A percentile compares a stretch with the other conserved stretches of the same genome.
These are phyloP conservation scores for Penstemon davidsonii DNA, from an alignment of 257 asterid species.

Conservation along the genomic window DNA sequence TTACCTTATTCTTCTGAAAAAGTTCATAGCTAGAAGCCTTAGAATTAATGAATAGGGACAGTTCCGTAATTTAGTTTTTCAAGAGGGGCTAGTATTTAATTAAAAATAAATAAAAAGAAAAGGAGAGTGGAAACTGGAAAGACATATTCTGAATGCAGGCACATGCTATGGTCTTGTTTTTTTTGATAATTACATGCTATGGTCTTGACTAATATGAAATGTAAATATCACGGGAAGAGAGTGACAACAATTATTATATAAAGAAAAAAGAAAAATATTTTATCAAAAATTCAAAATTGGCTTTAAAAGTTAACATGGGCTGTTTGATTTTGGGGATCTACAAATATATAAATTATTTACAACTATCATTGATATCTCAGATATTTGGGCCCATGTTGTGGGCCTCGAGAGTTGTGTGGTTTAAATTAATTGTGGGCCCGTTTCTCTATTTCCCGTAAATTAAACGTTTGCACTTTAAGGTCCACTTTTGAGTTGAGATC, in stretches of 20 bases:
- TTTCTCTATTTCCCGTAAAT: slow-evolving; percentile 17
- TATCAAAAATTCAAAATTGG: slow-evolving; percentile 8
- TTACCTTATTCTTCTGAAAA: too few species aligned
- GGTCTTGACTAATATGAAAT: slow-evolving; percentile 27
- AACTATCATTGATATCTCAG: slow-evolving; percentile 6
- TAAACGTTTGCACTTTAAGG: slow-evolving; percentile 9
- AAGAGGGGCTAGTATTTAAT: slow-evolving; percentile 21
- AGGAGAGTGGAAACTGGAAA: not conserved
- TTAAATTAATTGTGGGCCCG: slow-evolving; percentile 29
- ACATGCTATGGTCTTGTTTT: slow-evolving; percentile 30
- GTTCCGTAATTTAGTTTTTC: not conserved
- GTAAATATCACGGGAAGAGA: slow-evolving; percentile 15
- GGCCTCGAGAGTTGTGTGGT: slow-evolving; percentile 33
- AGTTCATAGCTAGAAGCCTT: not conserved
- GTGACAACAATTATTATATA: not conserved
- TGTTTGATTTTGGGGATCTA: slow-evolving; percentile 26
- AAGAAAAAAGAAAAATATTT: not conserved
- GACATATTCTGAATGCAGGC: not conserved
- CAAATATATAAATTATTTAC: not conserved
- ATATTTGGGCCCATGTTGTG: slow-evolving; percentile 34
- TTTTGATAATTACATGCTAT: too few species aligned
- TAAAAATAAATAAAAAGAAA: not conserved
- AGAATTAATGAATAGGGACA: slow-evolving; percentile 9
- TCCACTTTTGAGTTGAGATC: slow-evolving; percentile 21
- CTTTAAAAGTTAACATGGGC: slow-evolving; percentile 39